Evolutionary conservation across 2,329 filamentous ascomycete species (phyloP), one percentile per base, ranked within the genome.

Genomic region (Ascomycota sp.): DNA sequence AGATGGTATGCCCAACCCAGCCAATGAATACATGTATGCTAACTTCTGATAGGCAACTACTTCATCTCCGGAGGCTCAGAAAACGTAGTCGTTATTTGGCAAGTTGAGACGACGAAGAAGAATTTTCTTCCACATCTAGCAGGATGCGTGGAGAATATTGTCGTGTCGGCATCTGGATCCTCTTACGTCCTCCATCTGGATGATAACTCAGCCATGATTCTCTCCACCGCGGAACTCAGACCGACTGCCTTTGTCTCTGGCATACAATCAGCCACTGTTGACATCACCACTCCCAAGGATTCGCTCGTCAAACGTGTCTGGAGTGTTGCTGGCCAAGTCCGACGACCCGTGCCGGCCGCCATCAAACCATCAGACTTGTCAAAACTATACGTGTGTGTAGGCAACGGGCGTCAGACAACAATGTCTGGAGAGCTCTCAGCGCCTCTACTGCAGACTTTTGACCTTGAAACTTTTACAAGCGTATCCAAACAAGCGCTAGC

Each of bases 21-120:
- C 17, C n/a, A 8, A n/a, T 8, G 10, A 1, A 17, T n/a, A 27
- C 21, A 2, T 10, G 15, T 11, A 3, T 36, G 38, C 56, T 57
- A 36, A 57, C 43, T 28, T 28, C 27, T 29, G 7, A 10, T 40
- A 89, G 80, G 81, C 30, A 83, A 93, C 46, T 98, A 98, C 50
- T 56, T 98, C 34, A 75, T 98, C 30, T 95, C 89, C 33, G 89
- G 89, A 45, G 89, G 89, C 21, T 71, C 73, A 15, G 89, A 98
- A 53, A 85, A 82, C 7, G 78, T 82, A 13, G 61, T 98, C 25
- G 80, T 93, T 7, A 59, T 94, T 21, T 95, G 85, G 85, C 89
- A 98, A 52, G 61, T 94, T 33, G 80, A 91, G 40, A 94, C 86
- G 1, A 74, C 74, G 37, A 75, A 75, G 46, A 72, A 71, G 43